phyloP scores from a whole-genome alignment of 2,329 filamentous ascomycete species.

The Penicillium sp. region DNA sequence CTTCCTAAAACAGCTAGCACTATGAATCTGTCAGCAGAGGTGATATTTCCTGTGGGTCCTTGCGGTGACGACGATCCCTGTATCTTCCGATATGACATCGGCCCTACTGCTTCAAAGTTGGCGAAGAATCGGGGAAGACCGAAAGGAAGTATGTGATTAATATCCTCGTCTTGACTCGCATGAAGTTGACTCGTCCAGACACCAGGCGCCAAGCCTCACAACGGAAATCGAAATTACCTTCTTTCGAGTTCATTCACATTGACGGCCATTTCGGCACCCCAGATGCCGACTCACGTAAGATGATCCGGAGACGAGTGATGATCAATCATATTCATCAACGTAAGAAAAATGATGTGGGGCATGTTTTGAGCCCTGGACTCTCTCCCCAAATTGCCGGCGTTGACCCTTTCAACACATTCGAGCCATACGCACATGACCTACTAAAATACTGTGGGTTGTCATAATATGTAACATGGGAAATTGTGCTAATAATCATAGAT shows the following conservation, averaged over 20 bases:
- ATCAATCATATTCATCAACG: background rate
- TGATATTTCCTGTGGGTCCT: background rate
- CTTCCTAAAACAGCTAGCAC: background rate
- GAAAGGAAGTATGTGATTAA: background rate
- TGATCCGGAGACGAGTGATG: constrained; percentile 1
- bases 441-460: background rate
- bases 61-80: background rate
- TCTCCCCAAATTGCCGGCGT: background rate
- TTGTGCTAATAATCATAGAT: background rate
- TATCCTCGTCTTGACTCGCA: background rate
- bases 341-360: background rate
- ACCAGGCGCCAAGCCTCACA: background rate
- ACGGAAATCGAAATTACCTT: background rate
- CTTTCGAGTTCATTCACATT: constrained; percentile 1
- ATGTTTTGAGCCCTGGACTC: background rate
- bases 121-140: constrained; percentile 1
- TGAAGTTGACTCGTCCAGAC: background rate
- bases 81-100: background rate
- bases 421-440: background rate
- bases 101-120: background rate
- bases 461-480: background rate
- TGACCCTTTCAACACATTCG: constrained; percentile 2
- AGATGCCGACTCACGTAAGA: background rate
- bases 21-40: background rate
- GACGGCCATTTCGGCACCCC: background rate